Evolutionary conservation across 2,329 filamentous ascomycete species (phyloP), one percentile per base, ranked within the genome.

Genomic region (Fusarium hostae): DNA sequence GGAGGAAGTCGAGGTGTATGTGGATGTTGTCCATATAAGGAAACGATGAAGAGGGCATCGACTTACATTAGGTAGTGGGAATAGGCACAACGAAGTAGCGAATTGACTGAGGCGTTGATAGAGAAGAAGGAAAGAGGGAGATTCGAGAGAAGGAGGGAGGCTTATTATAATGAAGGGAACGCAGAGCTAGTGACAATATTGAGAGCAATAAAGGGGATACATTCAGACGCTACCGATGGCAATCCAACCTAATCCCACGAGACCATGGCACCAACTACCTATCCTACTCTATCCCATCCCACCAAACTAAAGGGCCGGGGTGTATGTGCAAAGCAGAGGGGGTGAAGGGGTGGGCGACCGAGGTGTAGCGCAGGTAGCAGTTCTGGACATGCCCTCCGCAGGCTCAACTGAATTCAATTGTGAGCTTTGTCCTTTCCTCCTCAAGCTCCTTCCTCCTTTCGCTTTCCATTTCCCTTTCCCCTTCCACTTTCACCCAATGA

Each of bases 101-200:
- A 72, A 52, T 73, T 73, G 70, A 72, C 70, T 69, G 66, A 66
- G 63, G 59, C 70, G 70, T 72, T 72, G 70, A 70, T 72, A 37
- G 61, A 73, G 70, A 72, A 48, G 44, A 67, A 70, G 48, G 45
- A 34, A 63, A 28, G 58, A 55, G 45, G 26, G 45, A 60, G 48
- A 62, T n/a, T 57, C 39, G 24, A 35, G 61, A 57, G 64, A 56
- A 59, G 57, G 72, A 70, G 58, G 45, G 63, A 69, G 70, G 67
- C 70, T 71, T 75, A 70, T 73, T 72, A 72, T 72, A 72, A 72
- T 70, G 41, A 72, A 72, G 61, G 70, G 66, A 66, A 58, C 52
- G 37, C 57, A 54, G 43, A 68, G 57, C 65, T 56, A 58, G 69
- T 59, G 45, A 66, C 63, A 66, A 66, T 66, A 59, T 59, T 41